These are phyloP conservation scores for Rubus parviflorus DNA, from an alignment of 306 rosid species.

Conservation along the genomic window DNA sequence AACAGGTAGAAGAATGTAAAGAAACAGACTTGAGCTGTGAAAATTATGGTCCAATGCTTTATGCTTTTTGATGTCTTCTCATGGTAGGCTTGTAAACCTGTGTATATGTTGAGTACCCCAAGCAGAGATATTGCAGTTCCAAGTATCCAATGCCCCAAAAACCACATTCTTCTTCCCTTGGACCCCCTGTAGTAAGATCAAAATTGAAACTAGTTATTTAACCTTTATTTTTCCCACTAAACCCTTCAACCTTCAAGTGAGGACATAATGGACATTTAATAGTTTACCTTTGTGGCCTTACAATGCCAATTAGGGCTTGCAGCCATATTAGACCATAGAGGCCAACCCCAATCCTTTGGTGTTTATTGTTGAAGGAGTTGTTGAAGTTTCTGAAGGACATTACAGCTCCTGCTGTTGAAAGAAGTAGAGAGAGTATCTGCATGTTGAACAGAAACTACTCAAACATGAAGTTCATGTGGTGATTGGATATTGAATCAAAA, in stretches of 20 bases:
- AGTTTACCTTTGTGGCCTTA: conserved; percentile 65
- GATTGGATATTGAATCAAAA: conserved; percentile 9
- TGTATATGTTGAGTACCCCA: conserved; percentile 67
- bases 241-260: not conserved
- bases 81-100: conserved; percentile 70
- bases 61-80: conserved; percentile 69
- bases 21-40: conserved; percentile 59
- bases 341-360: conserved; percentile 83
- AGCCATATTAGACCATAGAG: conserved; percentile 78
- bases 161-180: conserved; percentile 74
- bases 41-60: conserved; percentile 58
- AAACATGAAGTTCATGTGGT: not conserved
- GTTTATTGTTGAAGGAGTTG: conserved; percentile 80
- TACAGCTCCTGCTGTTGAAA: conserved; percentile 81
- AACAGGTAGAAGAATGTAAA: conserved; percentile 71
- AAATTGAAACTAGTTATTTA: not conserved
- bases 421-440: conserved; percentile 63
- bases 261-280: not conserved
- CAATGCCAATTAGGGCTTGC: conserved; percentile 62
- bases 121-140: conserved; percentile 64
- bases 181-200: conserved; percentile 50
- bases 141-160: conserved; percentile 67
- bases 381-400: conserved; percentile 83
- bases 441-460: conserved; percentile 29
- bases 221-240: not conserved